These are phyloP conservation scores for Vigna unguiculata DNA, from an alignment of 306 rosid genomes.

Conservation along the genomic window DNA sequence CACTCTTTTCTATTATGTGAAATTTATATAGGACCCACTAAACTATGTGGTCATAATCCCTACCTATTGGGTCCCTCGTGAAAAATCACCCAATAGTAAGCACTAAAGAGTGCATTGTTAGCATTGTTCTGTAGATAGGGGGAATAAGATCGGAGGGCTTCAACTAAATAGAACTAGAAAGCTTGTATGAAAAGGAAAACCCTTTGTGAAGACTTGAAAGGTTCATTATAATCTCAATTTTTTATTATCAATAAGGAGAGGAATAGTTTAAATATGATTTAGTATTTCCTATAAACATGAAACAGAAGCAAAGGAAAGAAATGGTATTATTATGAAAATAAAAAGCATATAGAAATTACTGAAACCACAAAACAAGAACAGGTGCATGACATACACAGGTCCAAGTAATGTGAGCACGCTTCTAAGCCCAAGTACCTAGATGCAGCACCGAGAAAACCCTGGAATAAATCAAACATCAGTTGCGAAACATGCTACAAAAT, in stretches of 20 bases:
- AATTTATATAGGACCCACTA: neutral
- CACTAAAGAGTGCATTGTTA: neutral
- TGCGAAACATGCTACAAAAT: slow-evolving; percentile 34
- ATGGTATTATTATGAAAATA: slow-evolving; percentile 17
- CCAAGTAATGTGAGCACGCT: slow-evolving; percentile 89
- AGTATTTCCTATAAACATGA: slow-evolving; percentile 6
- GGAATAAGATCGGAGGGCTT: neutral
- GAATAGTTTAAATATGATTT: slow-evolving; percentile 16
- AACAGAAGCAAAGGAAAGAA: slow-evolving; percentile 21
- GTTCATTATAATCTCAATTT: neutral
- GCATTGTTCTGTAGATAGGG: neutral
- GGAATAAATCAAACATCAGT: slow-evolving; percentile 41
- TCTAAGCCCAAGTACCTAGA: slow-evolving; percentile 89
- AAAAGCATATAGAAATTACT: slow-evolving; percentile 30
- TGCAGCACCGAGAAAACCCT: slow-evolving; percentile 94
- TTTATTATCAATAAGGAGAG: slow-evolving; percentile 3
- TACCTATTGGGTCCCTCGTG: neutral
- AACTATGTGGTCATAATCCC: neutral
- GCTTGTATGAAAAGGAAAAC: neutral
- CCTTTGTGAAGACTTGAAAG: neutral
- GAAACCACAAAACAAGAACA: slow-evolving; percentile 34
- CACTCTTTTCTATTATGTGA: neutral
- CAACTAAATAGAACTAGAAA: neutral
- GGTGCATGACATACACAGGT: slow-evolving; percentile 73
- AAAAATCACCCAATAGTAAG: neutral